Base-by-base conservation (phyloP, 1,284 basidiomycete species). In the Ganoderma lingzhi region DNA sequence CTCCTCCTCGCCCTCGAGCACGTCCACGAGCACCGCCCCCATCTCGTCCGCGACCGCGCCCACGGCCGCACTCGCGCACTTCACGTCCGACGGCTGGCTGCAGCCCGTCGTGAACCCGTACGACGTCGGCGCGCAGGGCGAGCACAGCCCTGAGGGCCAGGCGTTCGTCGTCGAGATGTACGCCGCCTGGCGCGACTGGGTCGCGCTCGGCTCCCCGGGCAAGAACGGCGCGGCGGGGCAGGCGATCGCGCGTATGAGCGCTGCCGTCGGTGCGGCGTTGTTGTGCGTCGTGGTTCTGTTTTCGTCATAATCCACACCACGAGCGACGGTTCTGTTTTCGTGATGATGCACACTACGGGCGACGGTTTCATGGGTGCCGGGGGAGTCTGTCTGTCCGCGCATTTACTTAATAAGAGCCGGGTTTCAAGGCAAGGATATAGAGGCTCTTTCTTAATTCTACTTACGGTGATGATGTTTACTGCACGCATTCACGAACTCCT, bases 91-190 rank as follows among this genome's bases (percentile, higher is more conserved):
- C 14, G 86, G 87, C 65, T 86, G 85, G 81, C 80, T 90, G 37
- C 79, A 76, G 39, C 84, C 87, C 62, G 87, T 90, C 39, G 87
- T 87, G 62, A 82, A 90, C 76, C 88, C 88, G 12, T 69, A 83
- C 63, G 72, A 80, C 41, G 85, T 84, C 76, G 74, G 73, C 12
- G 63, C 67, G 5, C 70, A 82, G 72, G 85, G 85, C 12, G 68
- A 76, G 17, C 62, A 81, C 19, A 84, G 83, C 62, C 86, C 88
- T 45, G 88, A 90, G 77, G 85, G 82, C 2, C 84, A 90, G 80
- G 85, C 84, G 61, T 90, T 90, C 77, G 80, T 88, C 58, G 73
- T 90, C 56, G 81, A 88, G 76, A 82, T 88, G 62, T 81, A 88
- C 69, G 81, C 85, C 1, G 87, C 87, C 44, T 87, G 83, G 73